These are phyloP conservation scores for Cyberlindnera suaveolens DNA, from an alignment of 805 yeast genomes.

Conservation along the genomic window DNA sequence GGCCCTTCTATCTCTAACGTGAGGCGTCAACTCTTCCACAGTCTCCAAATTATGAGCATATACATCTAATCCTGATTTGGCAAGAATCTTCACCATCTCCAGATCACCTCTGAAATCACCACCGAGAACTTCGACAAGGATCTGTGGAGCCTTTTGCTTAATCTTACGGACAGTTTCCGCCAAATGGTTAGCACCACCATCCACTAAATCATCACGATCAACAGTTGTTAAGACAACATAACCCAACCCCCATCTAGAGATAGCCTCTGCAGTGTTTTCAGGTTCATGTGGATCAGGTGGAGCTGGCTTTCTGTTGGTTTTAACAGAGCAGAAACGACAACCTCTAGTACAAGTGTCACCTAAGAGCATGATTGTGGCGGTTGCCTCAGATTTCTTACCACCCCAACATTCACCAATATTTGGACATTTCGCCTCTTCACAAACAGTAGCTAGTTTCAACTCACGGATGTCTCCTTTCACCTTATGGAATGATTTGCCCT, in stretches of 20 bases:
- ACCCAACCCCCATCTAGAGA: conserved; percentile 96
- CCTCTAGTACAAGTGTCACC: conserved; percentile 99
- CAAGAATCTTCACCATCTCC: conserved; percentile 71
- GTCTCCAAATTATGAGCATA: conserved; percentile 97
- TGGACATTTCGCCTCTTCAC: conserved; percentile 99
- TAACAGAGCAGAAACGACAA: conserved; percentile 96
- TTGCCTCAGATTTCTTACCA: conserved; percentile 84
- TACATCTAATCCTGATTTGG: conserved; percentile 85
- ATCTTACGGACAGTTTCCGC: conserved; percentile 81
- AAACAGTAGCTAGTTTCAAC: conserved; percentile 85
- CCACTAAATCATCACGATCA: conserved; percentile 89
- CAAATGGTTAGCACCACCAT: conserved; percentile 91
- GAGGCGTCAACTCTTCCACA: conserved; percentile 91
- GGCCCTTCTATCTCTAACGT: conserved; percentile 94
- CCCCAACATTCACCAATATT: conserved; percentile 99
- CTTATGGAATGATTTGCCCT: conserved; percentile 76
- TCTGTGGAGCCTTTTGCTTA: conserved; percentile 84
- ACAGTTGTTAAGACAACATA: conserved; percentile 96
- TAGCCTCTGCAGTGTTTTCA: conserved; percentile 95
- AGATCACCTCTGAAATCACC: conserved; percentile 96
- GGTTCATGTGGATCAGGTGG: conserved; percentile 96
- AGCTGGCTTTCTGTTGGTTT: conserved; percentile 82
- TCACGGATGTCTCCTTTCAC: conserved; percentile 85
- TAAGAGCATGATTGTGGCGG: conserved; percentile 95
- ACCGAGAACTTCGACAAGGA: conserved; percentile 84